Percentiles rank a stretch among this genome's conserved stretches.
phyloP scores from a whole-genome alignment of 176 grass and related monocot species.

The Bonia amplexicaulis region DNA sequence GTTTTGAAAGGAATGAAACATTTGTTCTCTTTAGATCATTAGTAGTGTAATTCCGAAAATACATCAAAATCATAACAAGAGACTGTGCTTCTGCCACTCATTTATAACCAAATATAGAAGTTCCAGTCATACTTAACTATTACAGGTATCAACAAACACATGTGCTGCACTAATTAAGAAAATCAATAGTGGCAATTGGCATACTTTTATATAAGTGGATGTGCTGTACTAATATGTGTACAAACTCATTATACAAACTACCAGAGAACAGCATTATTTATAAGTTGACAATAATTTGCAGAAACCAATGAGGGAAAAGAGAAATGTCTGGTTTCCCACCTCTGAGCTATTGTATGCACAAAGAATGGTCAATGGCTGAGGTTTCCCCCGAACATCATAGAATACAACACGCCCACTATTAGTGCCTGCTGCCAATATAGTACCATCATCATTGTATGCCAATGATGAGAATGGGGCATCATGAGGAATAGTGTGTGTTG shows the following conservation, averaged over 20 bases:
- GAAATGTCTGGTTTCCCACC: slow-evolving; percentile 36
- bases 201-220: not conserved
- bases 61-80: not conserved
- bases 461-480: slow-evolving; percentile 91
- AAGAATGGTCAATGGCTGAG: slow-evolving; percentile 80
- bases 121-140: not conserved
- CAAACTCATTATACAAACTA: not conserved
- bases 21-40: slow-evolving; percentile 1
- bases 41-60: not conserved
- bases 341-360: slow-evolving; percentile 92
- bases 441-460: slow-evolving; percentile 88
- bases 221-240: not conserved
- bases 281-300: not conserved
- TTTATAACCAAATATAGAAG: not conserved
- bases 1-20: not conserved
- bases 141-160: not conserved
- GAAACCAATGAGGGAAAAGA: slow-evolving; percentile 4
- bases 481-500: slow-evolving; percentile 67
- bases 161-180: not conserved
- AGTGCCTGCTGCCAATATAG: slow-evolving; percentile 84
- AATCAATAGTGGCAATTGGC: not conserved
- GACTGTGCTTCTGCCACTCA: not conserved
- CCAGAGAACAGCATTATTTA: not conserved
- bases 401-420: slow-evolving; percentile 92
- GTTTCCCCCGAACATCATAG: slow-evolving; percentile 93